Evolutionary conservation across 305 asterid species (phyloP), one percentile per base, ranked within the genome.

Genomic region (Plantago rigida): DNA sequence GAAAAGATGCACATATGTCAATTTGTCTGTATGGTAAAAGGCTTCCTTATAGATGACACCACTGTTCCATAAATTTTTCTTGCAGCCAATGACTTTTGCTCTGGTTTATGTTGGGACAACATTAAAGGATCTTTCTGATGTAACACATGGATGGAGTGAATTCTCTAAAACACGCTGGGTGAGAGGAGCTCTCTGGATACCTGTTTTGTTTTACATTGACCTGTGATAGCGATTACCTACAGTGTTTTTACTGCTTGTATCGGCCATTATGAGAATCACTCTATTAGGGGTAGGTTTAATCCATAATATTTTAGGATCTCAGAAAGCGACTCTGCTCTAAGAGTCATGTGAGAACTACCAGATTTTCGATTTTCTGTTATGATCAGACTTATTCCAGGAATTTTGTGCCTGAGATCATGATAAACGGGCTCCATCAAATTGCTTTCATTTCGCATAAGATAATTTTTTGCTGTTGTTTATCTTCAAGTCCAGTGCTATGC

Each of bases 21-120:
- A 22, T 10, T 3, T 41, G 31, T 44, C 2, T 42, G 26, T 42
- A 47, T 24, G 52, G 42, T 22, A 22, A 22, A 22, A 22, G 41
- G 54, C 9, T 47, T 9, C 17, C 59, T 3, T 19, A 19, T 58
- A 57, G 39, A 6, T 56, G 59, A 13, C 46, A 56, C 46, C 62
- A 62, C 42, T 39, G 47, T 46, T 28, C 29, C 47, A 50, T 24
- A 50, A 77, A 31, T 68, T 54, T 17, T 50, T 62, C 50, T 39
- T 70, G 76, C 86, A 92, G 99, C 99, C 99, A 54, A 86, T 89
- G 70, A 92, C 99, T 62, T 69, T 92, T 69, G 91, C 95, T 29
- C 77, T 92, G 79, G 99, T 92, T 56, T 92, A 92, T 76, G 85
- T 86, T 54, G 99, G 99, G 69, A 92, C 99, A 8, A 92, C 99